Evolutionary conservation across 2,329 filamentous ascomycete genomes (phyloP).

Genomic region (Neofusicoccum ribis): DNA sequence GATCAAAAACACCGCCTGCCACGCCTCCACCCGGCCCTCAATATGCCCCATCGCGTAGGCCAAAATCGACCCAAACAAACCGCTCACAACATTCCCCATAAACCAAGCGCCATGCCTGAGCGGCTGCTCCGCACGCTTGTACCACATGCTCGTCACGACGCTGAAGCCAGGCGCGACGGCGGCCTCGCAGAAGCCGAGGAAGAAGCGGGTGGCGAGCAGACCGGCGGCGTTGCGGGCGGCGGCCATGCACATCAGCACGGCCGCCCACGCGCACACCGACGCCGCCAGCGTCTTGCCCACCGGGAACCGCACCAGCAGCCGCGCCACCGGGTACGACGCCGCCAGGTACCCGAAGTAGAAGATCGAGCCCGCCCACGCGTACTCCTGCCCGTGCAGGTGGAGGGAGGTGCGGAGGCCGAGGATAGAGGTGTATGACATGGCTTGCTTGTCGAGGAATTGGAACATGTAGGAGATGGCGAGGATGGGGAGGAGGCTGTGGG

Average conservation of each 20-base stretch:
- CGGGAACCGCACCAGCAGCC: constrained; percentile 20
- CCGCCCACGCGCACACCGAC: constrained; percentile 13
- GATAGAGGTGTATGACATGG: constrained; percentile 26
- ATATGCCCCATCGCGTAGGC: constrained; percentile 13
- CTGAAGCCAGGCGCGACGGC: constrained; percentile 34
- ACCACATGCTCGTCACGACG: constrained; percentile 26
- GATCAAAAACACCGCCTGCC: constrained; percentile 21
- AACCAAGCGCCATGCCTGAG: constrained; percentile 19
- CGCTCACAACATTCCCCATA: neutral
- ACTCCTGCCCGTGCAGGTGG: constrained; percentile 25
- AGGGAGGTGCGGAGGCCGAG: constrained; percentile 27
- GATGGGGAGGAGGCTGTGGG: constrained; percentile 21
- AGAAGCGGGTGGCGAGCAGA: constrained; percentile 26
- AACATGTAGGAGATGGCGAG: constrained; percentile 25
- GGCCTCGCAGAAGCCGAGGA: constrained; percentile 30
- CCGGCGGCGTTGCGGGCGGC: constrained; percentile 23
- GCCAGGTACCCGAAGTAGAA: constrained; percentile 26
- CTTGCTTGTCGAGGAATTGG: constrained; percentile 26
- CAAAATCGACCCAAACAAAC: constrained; percentile 7
- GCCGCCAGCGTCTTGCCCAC: constrained; percentile 17
- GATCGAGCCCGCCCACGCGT: constrained; percentile 29
- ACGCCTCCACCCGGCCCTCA: neutral
- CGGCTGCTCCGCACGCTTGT: constrained; percentile 20
- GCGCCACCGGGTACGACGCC: constrained; percentile 10
- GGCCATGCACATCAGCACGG: constrained; percentile 1